Evolutionary conservation across 345 rosid species (phyloP).

Genomic region (Gossypium raimondii): DNA sequence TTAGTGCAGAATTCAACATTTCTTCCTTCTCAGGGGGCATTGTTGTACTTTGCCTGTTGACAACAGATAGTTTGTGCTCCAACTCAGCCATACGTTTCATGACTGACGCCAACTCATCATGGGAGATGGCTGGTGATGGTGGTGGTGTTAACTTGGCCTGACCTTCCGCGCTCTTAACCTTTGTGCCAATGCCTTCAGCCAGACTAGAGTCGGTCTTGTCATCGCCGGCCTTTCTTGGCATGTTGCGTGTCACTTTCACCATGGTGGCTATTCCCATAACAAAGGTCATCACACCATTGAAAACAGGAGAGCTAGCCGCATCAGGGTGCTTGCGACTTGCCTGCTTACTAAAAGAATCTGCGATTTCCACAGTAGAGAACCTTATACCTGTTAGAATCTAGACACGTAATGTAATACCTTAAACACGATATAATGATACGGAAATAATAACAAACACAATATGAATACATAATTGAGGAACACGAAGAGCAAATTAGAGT

Average conservation of each 20-base stretch:
- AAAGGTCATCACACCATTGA: conserved; percentile 77
- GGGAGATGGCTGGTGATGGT: conserved; percentile 29
- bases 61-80: conserved; percentile 54
- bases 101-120: conserved; percentile 49
- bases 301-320: conserved; percentile 47
- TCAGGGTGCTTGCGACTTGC: conserved; percentile 37
- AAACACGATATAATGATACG: not conserved
- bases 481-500: not conserved
- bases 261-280: conserved; percentile 78
- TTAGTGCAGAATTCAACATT: conserved; percentile 62
- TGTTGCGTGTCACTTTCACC: conserved; percentile 65
- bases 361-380: conserved; percentile 17
- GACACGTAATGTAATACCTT: not conserved
- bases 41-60: conserved; percentile 45
- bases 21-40: conserved; percentile 82
- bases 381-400: not conserved
- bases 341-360: conserved; percentile 33
- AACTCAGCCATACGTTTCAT: conserved; percentile 75
- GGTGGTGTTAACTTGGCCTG: conserved; percentile 25
- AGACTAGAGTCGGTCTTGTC: conserved; percentile 56
- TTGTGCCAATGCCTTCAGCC: conserved; percentile 31
- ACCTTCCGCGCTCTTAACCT: conserved; percentile 31
- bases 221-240: conserved; percentile 62
- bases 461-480: not conserved
- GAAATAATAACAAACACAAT: not conserved